Base-by-base conservation (phyloP, 2,329 filamentous ascomycete species). In the Pyrenophora seminiperda region DNA sequence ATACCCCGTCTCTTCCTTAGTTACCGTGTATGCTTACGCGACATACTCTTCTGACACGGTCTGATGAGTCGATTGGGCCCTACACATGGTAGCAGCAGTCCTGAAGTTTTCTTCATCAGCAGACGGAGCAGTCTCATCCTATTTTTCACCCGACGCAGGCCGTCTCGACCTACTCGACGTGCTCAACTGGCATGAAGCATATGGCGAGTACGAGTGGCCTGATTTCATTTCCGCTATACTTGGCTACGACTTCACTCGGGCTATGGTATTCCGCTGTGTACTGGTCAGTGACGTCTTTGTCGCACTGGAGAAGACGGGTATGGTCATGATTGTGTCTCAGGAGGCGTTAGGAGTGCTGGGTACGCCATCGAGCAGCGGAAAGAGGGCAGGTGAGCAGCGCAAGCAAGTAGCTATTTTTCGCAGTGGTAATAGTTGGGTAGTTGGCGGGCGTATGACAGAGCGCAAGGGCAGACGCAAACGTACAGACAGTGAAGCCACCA, bases 181-280 rank as follows among this genome's bases (percentile, higher is more conserved):
- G 3, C 44, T 65, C 5, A 62, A 56, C 51, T 58, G 34, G 42
- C 36, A 44, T 31, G 55, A 65, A 22, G 60, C 51, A 1, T 52
- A 61, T 9, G 32, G 33, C 3, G 43, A 53, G 18, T 65, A 65
- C 18, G 18, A 41, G 4, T 62, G 58, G 61, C 60, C 60, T 0
- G 45, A 57, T 10, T 62, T 66, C 34, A 13, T 2, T n/a, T n/a
- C n/a, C n/a, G n/a, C 19, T 2, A 20, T 31, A 4, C 22, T 47
- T 7, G 48, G 53, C 18, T 59, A 38, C 38, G 50, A 59, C 40
- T 67, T 64, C 33, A 34, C 13, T 2, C 50, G 59, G 31, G 34
- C 38, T 1, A 63, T 65, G 59, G 39, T 50, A 6, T 47, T 64
- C 2, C 50, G 58, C 2, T 48, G 58, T 14, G 52, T 43, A 1